A percentile compares a stretch with the other conserved stretches of the same genome.
Conservation (phyloP, 1,284 basidiomycete genomes). For the Gymnopus androsaceus region DNA sequence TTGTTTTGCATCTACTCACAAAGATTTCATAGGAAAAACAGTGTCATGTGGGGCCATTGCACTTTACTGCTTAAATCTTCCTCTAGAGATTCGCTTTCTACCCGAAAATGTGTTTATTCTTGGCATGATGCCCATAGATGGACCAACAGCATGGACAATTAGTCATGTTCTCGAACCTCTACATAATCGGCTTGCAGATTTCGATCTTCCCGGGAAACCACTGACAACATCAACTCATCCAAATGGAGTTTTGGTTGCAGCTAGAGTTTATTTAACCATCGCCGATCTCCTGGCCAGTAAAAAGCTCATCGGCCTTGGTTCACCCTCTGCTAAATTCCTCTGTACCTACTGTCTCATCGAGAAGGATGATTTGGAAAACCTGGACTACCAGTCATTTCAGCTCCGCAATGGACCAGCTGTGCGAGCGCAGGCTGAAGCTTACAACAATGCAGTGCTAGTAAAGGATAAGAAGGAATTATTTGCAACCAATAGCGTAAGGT, state of each 20-base stretch:
- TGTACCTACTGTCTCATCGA: conserved; percentile 30
- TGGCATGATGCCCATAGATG: conserved; percentile 25
- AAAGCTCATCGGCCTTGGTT: conserved; percentile 30
- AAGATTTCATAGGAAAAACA: neutral
- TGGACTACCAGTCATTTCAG: neutral
- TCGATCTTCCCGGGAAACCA: conserved; percentile 16
- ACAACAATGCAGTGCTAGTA: neutral
- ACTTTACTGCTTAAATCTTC: conserved; percentile 31
- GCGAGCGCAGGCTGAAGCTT: neutral
- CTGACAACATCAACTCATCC: conserved; percentile 25
- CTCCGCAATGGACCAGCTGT: neutral
- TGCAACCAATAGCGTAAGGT: conserved; percentile 15
- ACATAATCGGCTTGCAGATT: conserved; percentile 16
- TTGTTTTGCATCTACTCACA: neutral
- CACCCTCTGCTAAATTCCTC: conserved; percentile 21
- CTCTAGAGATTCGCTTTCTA: conserved; percentile 21
- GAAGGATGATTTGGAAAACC: conserved; percentile 11
- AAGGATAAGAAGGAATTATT: neutral
- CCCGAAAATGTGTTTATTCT: conserved; percentile 30
- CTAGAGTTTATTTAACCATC: conserved; percentile 27
- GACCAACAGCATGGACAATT: conserved; percentile 21
- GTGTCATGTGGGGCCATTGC: conserved; percentile 23
- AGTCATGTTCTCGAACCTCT: conserved; percentile 22
- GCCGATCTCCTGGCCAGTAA: conserved; percentile 32
- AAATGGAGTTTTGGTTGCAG: conserved; percentile 22